phyloP scores from a whole-genome alignment of 257 asterid genomes.

The Rubia yunnanensis region DNA sequence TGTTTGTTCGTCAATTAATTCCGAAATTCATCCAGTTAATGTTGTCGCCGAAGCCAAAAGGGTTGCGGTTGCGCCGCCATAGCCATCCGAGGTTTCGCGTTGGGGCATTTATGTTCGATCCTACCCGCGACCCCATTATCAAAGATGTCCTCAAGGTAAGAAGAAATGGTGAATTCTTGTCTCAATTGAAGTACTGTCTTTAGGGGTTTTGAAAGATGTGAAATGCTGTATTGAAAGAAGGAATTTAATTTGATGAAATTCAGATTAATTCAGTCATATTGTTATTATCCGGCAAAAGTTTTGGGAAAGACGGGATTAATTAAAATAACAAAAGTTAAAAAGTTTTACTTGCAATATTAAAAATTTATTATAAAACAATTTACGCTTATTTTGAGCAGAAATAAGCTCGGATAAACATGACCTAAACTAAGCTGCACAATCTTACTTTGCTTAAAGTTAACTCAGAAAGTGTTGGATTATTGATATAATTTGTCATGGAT shows the following conservation, averaged over 20 bases:
- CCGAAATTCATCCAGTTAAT: neutral
- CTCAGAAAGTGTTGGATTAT: neutral
- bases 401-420: no score
- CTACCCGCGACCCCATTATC: slow-evolving; percentile 5
- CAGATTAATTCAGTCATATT: no score
- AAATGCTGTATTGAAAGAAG: neutral
- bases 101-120: slow-evolving; percentile 1
- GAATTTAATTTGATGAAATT: no score
- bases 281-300: no score
- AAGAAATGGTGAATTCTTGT: neutral
- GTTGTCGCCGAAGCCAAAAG: neutral
- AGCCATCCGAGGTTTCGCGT: neutral
- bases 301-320: no score
- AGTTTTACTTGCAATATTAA: no score
- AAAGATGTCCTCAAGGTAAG: slow-evolving; percentile 7
- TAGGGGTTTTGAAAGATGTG: neutral
- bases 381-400: no score
- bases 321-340: no score
- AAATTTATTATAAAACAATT: no score
- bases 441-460: no score
- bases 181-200: neutral
- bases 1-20: neutral
- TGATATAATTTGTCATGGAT: neutral
- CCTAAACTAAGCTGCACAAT: no score
- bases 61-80: neutral